Conservation (phyloP, 495 filamentous ascomycete species). For the Darksidea phi region DNA sequence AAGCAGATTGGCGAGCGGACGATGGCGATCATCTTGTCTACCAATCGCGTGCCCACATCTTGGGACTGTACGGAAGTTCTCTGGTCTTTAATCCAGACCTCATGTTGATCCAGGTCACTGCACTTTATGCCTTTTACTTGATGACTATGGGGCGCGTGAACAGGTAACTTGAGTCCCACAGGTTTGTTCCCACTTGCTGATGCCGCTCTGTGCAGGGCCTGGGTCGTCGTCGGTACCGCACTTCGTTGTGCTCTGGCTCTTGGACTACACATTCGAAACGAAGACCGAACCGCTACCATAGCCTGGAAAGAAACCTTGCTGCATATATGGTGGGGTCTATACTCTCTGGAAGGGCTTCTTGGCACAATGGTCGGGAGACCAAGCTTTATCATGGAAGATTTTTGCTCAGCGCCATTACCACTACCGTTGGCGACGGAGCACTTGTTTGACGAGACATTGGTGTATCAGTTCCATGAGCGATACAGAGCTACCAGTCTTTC, state of each 20-base stretch:
- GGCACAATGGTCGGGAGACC: conserved; percentile 61
- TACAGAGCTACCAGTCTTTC: too few species aligned
- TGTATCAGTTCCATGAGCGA: too few species aligned
- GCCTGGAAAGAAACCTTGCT: conserved; percentile 57
- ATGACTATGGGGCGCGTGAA: conserved; percentile 58
- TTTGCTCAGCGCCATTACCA: too few species aligned
- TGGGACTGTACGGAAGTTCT: conserved; percentile 50
- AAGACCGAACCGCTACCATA: conserved; percentile 49
- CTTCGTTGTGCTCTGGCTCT: conserved; percentile 57
- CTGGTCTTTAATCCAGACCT: conserved; percentile 56
- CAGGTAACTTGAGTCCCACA: conserved; percentile 49
- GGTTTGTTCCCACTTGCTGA: neutral
- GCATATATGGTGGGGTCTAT: conserved; percentile 62
- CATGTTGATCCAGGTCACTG: conserved; percentile 57
- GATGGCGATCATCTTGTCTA: conserved; percentile 55
- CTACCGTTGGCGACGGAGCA: too few species aligned
- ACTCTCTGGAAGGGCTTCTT: conserved; percentile 58
- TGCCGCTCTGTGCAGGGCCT: conserved; percentile 51
- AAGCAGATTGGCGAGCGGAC: conserved; percentile 48
- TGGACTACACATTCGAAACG: conserved; percentile 59
- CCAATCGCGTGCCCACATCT: conserved; percentile 52
- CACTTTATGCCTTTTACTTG: conserved; percentile 59
- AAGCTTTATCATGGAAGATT: conserved; percentile 55
- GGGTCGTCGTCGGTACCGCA: conserved; percentile 59
- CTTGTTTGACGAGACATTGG: too few species aligned